Evolutionary conservation across 768 basidiomycete genomes (phyloP).

Genomic region (Hygrocybe punicea): DNA sequence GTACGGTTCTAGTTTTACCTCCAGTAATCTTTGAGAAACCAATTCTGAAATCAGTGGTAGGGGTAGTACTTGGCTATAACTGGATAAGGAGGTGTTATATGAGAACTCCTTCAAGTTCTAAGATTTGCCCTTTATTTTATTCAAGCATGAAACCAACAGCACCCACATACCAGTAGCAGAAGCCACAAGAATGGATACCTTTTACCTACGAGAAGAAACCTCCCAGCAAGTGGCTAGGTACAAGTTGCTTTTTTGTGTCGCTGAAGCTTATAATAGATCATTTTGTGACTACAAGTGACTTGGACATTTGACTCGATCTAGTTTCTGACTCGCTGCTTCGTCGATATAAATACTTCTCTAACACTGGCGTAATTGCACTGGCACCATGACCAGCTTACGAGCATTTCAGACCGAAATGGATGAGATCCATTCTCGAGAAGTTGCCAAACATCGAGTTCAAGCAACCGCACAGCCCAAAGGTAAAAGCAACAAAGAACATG

Average conservation of each 20-base stretch:
- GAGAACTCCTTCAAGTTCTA: too few species aligned
- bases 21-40: too few species aligned
- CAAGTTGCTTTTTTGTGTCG: not conserved
- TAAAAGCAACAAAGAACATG: conserved; percentile 48
- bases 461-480: conserved; percentile 18
- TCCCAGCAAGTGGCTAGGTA: not conserved
- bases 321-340: not conserved
- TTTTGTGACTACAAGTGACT: too few species aligned
- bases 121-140: too few species aligned
- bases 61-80: too few species aligned
- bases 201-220: not conserved
- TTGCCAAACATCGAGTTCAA: conserved; percentile 56
- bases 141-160: too few species aligned
- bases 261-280: too few species aligned
- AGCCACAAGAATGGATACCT: not conserved
- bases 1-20: too few species aligned
- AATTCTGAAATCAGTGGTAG: too few species aligned
- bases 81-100: too few species aligned
- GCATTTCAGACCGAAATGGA: conserved; percentile 76
- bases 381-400: conserved; percentile 51
- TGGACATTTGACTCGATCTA: not conserved
- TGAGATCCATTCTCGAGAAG: conserved; percentile 66
- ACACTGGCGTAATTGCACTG: not conserved
- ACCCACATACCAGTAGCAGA: too few species aligned
- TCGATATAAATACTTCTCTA: not conserved